phyloP scores from a whole-genome alignment of 371 early-diverging fungal species.

The Gilbertella persicaria region DNA sequence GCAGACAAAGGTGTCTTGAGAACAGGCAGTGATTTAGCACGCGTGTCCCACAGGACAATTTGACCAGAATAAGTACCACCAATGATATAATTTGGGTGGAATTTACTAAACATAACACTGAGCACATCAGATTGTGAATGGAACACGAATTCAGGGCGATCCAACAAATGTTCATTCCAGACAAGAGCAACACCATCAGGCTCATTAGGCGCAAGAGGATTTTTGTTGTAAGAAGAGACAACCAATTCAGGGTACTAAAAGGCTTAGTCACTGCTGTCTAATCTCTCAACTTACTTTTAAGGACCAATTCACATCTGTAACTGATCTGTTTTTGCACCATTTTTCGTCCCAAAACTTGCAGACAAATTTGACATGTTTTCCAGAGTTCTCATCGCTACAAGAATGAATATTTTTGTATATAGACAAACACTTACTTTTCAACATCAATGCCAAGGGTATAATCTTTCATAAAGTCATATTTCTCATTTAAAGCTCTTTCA shows the following conservation, averaged over 20 bases:
- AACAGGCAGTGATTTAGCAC: conserved; percentile 85
- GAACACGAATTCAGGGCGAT: conserved; percentile 94
- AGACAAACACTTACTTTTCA: conserved; percentile 48
- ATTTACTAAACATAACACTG: conserved; percentile 85
- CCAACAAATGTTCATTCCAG: conserved; percentile 89
- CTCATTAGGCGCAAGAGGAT: conserved; percentile 81
- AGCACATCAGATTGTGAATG: conserved; percentile 92
- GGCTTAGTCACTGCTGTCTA: neutral
- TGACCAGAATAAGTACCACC: conserved; percentile 98
- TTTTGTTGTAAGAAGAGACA: conserved; percentile 90
- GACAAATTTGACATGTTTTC: conserved; percentile 71
- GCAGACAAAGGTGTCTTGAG: conserved; percentile 87
- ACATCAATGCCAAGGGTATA: conserved; percentile 78
- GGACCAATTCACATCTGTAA: conserved; percentile 94
- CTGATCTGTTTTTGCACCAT: conserved; percentile 80
- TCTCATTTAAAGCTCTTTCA: conserved; percentile 89
- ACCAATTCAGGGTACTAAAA: conserved; percentile 82
- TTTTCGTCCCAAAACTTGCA: conserved; percentile 81
- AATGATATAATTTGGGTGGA: conserved; percentile 88
- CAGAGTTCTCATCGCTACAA: conserved; percentile 61
- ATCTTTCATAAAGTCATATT: conserved; percentile 92
- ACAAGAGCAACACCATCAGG: conserved; percentile 92
- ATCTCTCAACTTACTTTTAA: conserved; percentile 56
- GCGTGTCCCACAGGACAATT: conserved; percentile 95
- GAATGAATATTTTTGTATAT: neutral